A percentile compares a stretch with the other conserved stretches of the same genome.
Evolutionary conservation across 73 alveolate genomes (phyloP).

Genomic region (Paramecium octaurelia): DNA sequence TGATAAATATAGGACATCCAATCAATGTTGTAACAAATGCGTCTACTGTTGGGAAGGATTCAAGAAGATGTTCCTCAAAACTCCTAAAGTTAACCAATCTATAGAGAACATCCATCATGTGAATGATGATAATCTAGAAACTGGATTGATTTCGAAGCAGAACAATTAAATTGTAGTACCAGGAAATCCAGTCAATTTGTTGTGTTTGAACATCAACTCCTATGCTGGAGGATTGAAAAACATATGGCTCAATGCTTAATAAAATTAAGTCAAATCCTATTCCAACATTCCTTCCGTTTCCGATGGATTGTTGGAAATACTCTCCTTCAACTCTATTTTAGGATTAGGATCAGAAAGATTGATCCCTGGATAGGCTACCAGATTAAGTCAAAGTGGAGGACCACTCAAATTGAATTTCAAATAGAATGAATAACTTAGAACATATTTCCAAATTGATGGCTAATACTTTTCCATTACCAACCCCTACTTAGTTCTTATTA

Average conservation of each 20-base stretch:
- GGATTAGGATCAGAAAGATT: constrained; percentile 60
- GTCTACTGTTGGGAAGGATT: constrained; percentile 93
- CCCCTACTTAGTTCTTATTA: background rate
- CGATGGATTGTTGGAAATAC: constrained; percentile 79
- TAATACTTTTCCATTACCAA: constrained; percentile 61
- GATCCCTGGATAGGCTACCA: constrained; percentile 63
- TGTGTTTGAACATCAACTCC: constrained; percentile 73
- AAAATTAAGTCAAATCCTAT: background rate
- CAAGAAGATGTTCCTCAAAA: constrained; percentile 75
- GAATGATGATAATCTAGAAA: constrained; percentile 16
- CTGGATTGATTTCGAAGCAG: constrained; percentile 14
- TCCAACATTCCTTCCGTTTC: constrained; percentile 43
- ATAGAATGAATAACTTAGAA: constrained; percentile 43
- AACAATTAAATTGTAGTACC: constrained; percentile 76
- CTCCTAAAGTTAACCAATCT: constrained; percentile 32
- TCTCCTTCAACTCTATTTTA: constrained; percentile 56
- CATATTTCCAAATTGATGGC: constrained; percentile 81
- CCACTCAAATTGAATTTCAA: constrained; percentile 63
- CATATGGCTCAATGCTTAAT: constrained; percentile 74
- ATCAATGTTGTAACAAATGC: constrained; percentile 72
- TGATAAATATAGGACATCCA: constrained; percentile 82
- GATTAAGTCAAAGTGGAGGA: constrained; percentile 72
- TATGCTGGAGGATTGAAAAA: constrained; percentile 88
- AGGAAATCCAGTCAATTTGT: constrained; percentile 44
- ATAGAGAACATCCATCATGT: constrained; percentile 50